Evolutionary conservation across 768 basidiomycete genomes (phyloP).

Genomic region (Serendipita vermifera): DNA sequence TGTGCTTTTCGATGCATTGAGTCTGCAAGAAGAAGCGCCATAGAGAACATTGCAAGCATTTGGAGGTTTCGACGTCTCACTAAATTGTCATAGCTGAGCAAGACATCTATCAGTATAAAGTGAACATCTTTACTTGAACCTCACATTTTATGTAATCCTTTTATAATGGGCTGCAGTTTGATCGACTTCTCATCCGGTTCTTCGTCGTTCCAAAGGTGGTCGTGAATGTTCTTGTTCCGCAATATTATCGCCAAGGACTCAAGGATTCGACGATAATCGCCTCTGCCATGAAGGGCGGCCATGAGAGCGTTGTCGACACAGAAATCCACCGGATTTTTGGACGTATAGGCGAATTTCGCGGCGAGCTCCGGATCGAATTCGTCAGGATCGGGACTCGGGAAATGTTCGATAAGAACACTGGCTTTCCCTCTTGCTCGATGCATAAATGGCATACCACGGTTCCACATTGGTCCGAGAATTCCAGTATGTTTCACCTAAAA

Average conservation of each 20-base stretch:
- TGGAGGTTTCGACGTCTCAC: background rate
- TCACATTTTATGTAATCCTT: background rate
- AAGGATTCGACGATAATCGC: slow-evolving; percentile 4
- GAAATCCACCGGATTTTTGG: background rate
- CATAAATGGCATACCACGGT: background rate
- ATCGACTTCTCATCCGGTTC: background rate
- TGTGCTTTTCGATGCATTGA: background rate
- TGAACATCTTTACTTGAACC: too few species aligned
- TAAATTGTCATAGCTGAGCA: background rate
- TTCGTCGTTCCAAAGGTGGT: too few species aligned
- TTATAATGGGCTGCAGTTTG: too few species aligned
- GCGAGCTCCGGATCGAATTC: background rate
- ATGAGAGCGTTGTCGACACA: background rate
- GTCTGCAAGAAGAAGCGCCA: background rate
- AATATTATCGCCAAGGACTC: background rate
- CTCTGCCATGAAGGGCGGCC: background rate
- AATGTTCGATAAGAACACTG: background rate
- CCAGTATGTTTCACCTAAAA: background rate
- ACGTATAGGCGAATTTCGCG: background rate
- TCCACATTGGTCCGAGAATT: slow-evolving; percentile 6
- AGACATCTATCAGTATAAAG: too few species aligned
- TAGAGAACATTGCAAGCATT: slow-evolving; percentile 6
- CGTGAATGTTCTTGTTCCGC: background rate
- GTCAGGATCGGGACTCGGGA: background rate
- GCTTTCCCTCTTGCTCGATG: background rate